Evolutionary conservation across 192 early-diverging fungal genomes (phyloP), one percentile per base, ranked within the genome.

Genomic region (Funneliformis geosporum): DNA sequence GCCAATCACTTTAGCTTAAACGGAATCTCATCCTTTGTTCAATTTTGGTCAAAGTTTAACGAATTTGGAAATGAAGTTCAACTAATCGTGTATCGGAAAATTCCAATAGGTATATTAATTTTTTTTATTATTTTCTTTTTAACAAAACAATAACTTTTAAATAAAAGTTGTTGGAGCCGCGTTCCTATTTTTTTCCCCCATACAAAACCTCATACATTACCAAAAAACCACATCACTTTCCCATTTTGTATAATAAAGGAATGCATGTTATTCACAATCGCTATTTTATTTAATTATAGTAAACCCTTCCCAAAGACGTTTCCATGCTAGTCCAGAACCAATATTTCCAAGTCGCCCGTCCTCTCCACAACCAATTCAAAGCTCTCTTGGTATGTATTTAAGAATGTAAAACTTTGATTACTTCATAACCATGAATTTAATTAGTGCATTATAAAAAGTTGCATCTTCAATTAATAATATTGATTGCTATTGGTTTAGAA

Each of bases 31-130:
- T 23, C 73, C 1, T 75, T 75, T 28, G 27, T 27, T 59, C 73
- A 50, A 11, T 75, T 75, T 60, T 75, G 73, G 73, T 16, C 25
- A 38, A 43, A 18, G n/a, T 71, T 40, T 23, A 46, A 44, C 43
- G 69, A 66, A 11, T 8, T 33, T 18, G 33, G 64, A 28, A 66
- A 38, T 12, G 64, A 66, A 0, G 40, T 72, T 46, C 70, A 72
- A 46, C 44, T 72, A 27, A 40, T 72, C 2, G 70, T 72, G 2
- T 72, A 72, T 47, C 28, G 14, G 6, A 66, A 55, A 55, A 0
- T 18, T 21, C 5, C 33, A 33, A 33, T 33, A 33, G 33, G 33
- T 33, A 33, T n/a, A n/a, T n/a, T n/a, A n/a, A n/a, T 33, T 33
- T 33, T 2, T 33, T 33, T 33, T 2, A 33, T 33, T 33, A n/a